A percentile compares a stretch with the other conserved stretches of the same genome.
phyloP scores from a whole-genome alignment of 495 filamentous ascomycete genomes.

The Staphylotrichum longicolle region DNA sequence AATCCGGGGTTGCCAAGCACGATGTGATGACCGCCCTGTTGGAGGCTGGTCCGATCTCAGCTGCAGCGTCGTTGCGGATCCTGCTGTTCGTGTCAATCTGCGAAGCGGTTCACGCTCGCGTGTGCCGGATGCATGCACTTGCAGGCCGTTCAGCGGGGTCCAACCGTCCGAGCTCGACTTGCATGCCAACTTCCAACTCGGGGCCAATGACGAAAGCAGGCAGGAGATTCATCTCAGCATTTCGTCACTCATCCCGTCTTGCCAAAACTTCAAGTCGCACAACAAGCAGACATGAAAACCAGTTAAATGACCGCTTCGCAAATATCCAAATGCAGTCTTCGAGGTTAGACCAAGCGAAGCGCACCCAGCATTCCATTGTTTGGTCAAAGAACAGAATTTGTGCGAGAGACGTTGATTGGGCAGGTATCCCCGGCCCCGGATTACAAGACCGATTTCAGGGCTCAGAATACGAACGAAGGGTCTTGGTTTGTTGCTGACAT shows the following conservation, averaged over 20 bases:
- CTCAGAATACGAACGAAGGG: too few species aligned
- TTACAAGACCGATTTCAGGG: too few species aligned
- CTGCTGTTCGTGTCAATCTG: constrained; percentile 11
- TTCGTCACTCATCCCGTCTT: constrained; percentile 1
- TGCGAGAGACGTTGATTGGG: too few species aligned
- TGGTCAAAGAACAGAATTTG: too few species aligned
- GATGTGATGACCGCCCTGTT: neutral
- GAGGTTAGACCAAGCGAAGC: too few species aligned
- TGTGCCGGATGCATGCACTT: constrained; percentile 22
- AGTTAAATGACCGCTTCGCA: too few species aligned
- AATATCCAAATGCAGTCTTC: too few species aligned
- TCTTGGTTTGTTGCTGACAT: too few species aligned
- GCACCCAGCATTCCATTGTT: too few species aligned
- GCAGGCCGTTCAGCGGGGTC: constrained; percentile 23
- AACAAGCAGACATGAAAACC: too few species aligned
- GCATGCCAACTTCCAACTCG: neutral
- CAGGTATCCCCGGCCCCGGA: too few species aligned
- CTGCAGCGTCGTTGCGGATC: constrained; percentile 20
- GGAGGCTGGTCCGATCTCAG: constrained; percentile 12
- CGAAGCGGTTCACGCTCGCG: constrained; percentile 19
- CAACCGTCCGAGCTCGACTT: constrained; percentile 1
- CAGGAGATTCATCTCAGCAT: neutral
- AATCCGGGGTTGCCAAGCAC: constrained; percentile 23
- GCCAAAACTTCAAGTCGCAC: too few species aligned
- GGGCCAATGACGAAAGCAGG: constrained; percentile 10